Evolutionary conservation across 1,139 yeast genomes (phyloP).

Genomic region (Yamadazyma sp.): DNA sequence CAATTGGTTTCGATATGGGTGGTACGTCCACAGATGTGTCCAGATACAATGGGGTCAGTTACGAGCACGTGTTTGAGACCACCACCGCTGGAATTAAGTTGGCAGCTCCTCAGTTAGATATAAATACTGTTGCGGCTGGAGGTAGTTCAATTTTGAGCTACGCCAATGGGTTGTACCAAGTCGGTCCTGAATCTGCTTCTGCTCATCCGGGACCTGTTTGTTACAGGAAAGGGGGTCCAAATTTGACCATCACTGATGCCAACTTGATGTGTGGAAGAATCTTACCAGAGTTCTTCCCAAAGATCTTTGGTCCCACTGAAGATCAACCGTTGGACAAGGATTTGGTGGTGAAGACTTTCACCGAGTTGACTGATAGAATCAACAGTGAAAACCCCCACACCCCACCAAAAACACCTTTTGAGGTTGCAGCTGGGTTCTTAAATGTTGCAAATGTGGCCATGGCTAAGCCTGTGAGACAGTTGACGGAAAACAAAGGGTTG

Average conservation of each 20-base stretch:
- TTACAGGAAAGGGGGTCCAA: conserved; percentile 54
- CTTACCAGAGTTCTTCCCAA: conserved; percentile 50
- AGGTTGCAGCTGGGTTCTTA: conserved; percentile 22
- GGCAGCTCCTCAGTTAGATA: conserved; percentile 58
- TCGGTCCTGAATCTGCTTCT: conserved; percentile 57
- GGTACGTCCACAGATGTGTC: conserved; percentile 62
- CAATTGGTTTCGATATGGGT: conserved; percentile 61
- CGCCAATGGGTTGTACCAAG: conserved; percentile 50
- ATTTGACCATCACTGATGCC: conserved; percentile 56
- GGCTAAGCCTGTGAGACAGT: conserved; percentile 23
- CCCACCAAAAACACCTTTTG: conserved; percentile 22
- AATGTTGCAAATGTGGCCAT: conserved; percentile 22
- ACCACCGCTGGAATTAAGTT: conserved; percentile 55
- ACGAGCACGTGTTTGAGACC: conserved; percentile 54
- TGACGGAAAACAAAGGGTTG: conserved; percentile 22
- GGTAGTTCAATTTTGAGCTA: conserved; percentile 54
- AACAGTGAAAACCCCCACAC: conserved; percentile 35
- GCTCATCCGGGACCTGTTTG: conserved; percentile 64
- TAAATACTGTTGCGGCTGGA: conserved; percentile 62
- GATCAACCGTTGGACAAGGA: conserved; percentile 47
- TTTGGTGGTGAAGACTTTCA: conserved; percentile 37
- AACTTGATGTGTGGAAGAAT: conserved; percentile 52
- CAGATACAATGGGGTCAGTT: conserved; percentile 34
- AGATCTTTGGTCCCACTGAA: conserved; percentile 54
- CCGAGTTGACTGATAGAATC: conserved; percentile 39